Conservation (phyloP, 495 filamentous ascomycete genomes). For the Penicillium desertorum region DNA sequence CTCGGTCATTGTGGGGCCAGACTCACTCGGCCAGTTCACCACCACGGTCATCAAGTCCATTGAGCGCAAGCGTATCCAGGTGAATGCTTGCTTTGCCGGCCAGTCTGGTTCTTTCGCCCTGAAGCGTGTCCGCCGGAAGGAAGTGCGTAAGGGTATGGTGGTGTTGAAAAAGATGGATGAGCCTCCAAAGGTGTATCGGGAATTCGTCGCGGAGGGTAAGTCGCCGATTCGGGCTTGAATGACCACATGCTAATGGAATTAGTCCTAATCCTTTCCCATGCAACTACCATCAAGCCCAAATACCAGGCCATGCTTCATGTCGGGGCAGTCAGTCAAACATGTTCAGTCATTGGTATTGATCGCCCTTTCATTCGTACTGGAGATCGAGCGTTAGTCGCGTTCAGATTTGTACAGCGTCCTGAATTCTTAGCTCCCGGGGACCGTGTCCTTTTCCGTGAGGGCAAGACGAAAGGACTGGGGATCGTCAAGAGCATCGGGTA, state of each 20-base stretch:
- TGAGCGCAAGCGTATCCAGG: constrained; percentile 89
- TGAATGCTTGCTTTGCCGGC: constrained; percentile 85
- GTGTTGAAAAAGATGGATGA: constrained; percentile 81
- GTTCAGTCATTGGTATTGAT: constrained; percentile 96
- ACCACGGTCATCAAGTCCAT: constrained; percentile 90
- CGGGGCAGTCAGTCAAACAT: constrained; percentile 91
- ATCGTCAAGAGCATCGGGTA: constrained; percentile 94
- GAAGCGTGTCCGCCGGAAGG: constrained; percentile 80
- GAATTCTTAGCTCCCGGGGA: constrained; percentile 90
- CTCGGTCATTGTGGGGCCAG: constrained; percentile 83
- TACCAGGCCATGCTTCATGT: constrained; percentile 99
- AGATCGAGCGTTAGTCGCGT: constrained; percentile 87
- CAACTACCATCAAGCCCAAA: constrained; percentile 96
- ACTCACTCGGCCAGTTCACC: constrained; percentile 87
- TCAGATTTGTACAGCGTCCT: constrained; percentile 92
- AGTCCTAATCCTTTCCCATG: constrained; percentile 94
- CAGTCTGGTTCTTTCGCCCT: constrained; percentile 92
- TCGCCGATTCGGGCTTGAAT: constrained; percentile 1
- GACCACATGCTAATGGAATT: constrained; percentile 16
- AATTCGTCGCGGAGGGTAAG: constrained; percentile 89
- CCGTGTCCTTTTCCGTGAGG: constrained; percentile 89
- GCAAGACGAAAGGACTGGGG: constrained; percentile 89
- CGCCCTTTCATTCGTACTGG: constrained; percentile 93
- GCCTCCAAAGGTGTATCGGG: constrained; percentile 75
- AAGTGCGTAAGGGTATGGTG: constrained; percentile 98